Conservation (phyloP, 2,329 filamentous ascomycete genomes). For the Myriosclerotinia curreyana region DNA sequence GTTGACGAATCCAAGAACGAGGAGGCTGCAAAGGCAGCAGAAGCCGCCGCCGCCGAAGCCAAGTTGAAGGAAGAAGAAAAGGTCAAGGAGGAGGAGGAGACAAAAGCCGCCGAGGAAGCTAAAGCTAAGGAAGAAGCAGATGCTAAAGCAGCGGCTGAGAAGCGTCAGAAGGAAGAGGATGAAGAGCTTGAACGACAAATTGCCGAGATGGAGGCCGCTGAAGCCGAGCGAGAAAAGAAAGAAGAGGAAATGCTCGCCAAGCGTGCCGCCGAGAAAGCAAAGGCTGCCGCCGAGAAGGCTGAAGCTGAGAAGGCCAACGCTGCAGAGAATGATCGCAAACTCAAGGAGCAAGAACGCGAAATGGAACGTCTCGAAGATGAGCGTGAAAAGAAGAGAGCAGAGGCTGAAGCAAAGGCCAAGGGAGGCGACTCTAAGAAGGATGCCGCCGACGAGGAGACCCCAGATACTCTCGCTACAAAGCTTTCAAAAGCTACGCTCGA, state of each 20-base stretch:
- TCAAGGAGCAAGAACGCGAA: conserved; percentile 69
- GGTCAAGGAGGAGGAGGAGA: conserved; percentile 27
- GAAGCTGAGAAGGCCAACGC: conserved; percentile 49
- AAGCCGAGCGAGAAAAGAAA: conserved; percentile 37
- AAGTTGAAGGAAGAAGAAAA: conserved; percentile 39
- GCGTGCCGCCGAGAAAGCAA: conserved; percentile 41
- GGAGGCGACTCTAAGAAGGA: conserved; percentile 33
- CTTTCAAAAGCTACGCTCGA: conserved; percentile 51
- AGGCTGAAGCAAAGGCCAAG: conserved; percentile 44
- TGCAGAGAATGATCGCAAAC: conserved; percentile 60
- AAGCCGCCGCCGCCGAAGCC: conserved; percentile 33
- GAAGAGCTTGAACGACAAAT: conserved; percentile 60
- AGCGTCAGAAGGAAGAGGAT: conserved; percentile 46
- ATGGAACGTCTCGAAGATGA: conserved; percentile 72
- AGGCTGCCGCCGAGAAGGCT: conserved; percentile 43
- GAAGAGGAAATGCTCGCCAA: conserved; percentile 39
- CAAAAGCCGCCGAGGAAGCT: conserved; percentile 39
- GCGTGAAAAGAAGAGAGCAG: conserved; percentile 56
- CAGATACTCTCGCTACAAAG: conserved; percentile 44
- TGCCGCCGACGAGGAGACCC: conserved; percentile 31
- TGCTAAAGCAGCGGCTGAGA: conserved; percentile 37
- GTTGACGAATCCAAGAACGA: conserved; percentile 38
- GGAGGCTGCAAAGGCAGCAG: conserved; percentile 41
- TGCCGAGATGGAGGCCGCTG: conserved; percentile 52
- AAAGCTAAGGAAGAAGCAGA: conserved; percentile 41